Evolutionary conservation across 1,284 basidiomycete genomes (phyloP).

Genomic region (Sanghuangporus weigelae): DNA sequence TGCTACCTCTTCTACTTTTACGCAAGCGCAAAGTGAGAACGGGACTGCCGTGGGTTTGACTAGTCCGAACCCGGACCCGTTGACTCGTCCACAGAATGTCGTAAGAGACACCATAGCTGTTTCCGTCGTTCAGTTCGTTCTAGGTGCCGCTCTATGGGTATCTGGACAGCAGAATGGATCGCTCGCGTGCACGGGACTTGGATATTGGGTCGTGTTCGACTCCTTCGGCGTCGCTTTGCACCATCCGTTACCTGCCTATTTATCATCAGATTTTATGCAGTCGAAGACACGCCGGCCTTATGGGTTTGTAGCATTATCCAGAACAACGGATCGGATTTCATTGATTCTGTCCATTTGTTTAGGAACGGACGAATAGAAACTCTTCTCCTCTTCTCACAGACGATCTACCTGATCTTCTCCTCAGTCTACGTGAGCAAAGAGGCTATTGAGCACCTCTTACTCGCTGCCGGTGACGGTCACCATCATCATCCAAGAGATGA

Average conservation of each 20-base stretch:
- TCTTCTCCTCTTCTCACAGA: constrained; percentile 81
- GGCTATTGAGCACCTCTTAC: constrained; percentile 77
- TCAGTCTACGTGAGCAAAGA: constrained; percentile 94
- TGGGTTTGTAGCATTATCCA: constrained; percentile 45
- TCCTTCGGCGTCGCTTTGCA: constrained; percentile 69
- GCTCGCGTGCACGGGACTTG: constrained; percentile 82
- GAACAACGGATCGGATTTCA: neutral
- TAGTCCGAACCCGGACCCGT: constrained; percentile 5
- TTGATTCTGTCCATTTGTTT: neutral
- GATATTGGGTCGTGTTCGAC: constrained; percentile 97
- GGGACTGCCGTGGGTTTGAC: constrained; percentile 11
- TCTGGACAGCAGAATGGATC: constrained; percentile 89
- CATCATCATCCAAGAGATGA: constrained; percentile 56
- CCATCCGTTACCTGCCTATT: constrained; percentile 43
- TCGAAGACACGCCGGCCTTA: constrained; percentile 45
- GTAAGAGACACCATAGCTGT: constrained; percentile 7
- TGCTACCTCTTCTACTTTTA: constrained; percentile 4
- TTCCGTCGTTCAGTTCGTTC: constrained; percentile 43
- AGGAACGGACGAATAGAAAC: constrained; percentile 75
- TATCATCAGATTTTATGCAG: constrained; percentile 25
- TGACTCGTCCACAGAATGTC: neutral
- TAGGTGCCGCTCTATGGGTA: constrained; percentile 81
- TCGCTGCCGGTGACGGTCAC: constrained; percentile 60
- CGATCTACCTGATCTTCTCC: constrained; percentile 86
- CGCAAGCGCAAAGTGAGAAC: constrained; percentile 2